phyloP scores from a whole-genome alignment of 2,329 filamentous ascomycete species.

The Fusarium anguioides region DNA sequence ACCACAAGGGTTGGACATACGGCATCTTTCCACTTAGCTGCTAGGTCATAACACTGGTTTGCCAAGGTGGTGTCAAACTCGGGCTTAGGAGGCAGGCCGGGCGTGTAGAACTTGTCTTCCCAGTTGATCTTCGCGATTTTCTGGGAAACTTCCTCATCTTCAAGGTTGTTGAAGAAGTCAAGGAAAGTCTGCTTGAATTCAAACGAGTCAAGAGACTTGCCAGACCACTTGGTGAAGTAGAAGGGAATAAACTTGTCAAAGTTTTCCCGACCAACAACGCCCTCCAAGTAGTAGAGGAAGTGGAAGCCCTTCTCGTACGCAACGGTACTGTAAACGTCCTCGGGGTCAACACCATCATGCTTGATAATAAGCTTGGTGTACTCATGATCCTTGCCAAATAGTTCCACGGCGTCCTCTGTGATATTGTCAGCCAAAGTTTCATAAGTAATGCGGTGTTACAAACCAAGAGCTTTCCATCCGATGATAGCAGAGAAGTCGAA shows the following conservation, averaged over 20 bases:
- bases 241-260: slow-evolving; percentile 97
- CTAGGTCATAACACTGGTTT: slow-evolving; percentile 84
- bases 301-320: slow-evolving; percentile 98
- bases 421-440: slow-evolving; percentile 19
- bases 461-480: slow-evolving; percentile 87
- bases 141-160: slow-evolving; percentile 71
- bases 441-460: slow-evolving; percentile 30
- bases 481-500: slow-evolving; percentile 96
- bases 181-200: slow-evolving; percentile 92
- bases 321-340: slow-evolving; percentile 92
- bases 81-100: slow-evolving; percentile 90
- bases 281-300: slow-evolving; percentile 91
- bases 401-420: slow-evolving; percentile 78
- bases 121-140: slow-evolving; percentile 83
- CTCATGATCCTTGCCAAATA: slow-evolving; percentile 84
- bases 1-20: slow-evolving; percentile 52
- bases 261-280: slow-evolving; percentile 82
- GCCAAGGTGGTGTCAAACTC: slow-evolving; percentile 90
- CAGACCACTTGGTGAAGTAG: slow-evolving; percentile 88
- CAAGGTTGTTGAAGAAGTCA: slow-evolving; percentile 78
- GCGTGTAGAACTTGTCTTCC: slow-evolving; percentile 89
- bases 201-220: slow-evolving; percentile 89
- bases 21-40: slow-evolving; percentile 79
- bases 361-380: slow-evolving; percentile 92
- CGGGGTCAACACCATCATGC: slow-evolving; percentile 90